Percentiles rank a stretch among this genome's conserved stretches.
phyloP scores from a whole-genome alignment of 2,329 filamentous ascomycete species.

The Fusarium decemcellulare region DNA sequence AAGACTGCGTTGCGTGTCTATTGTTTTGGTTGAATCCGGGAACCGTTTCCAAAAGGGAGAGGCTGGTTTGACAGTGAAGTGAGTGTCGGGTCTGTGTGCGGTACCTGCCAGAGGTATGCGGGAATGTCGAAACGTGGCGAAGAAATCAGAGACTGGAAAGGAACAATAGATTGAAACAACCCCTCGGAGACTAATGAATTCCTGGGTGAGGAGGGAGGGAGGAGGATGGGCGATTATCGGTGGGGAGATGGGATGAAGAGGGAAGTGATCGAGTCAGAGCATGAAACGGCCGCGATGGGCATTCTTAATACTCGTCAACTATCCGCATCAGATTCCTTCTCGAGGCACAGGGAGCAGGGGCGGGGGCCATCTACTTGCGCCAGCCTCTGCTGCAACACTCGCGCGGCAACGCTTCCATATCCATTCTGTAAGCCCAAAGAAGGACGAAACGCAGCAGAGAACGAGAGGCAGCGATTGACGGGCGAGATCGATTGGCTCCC shows the following conservation, averaged over 20 bases:
- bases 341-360: no score
- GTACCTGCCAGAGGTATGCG: constrained; percentile 45
- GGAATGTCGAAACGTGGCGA: constrained; percentile 36
- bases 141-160: constrained; percentile 7
- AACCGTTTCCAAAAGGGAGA: constrained; percentile 23
- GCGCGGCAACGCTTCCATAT: background rate
- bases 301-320: constrained; percentile 20
- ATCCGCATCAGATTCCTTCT: constrained; percentile 13
- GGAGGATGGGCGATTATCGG: constrained; percentile 8
- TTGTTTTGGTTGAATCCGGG: constrained; percentile 5
- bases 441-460: constrained; percentile 14
- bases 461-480: constrained; percentile 1
- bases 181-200: constrained; percentile 34
- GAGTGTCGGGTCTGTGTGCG: constrained; percentile 12
- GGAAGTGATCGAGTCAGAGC: constrained; percentile 9
- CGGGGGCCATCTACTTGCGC: no score
- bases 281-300: constrained; percentile 37
- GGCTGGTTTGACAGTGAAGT: constrained; percentile 1
- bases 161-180: constrained; percentile 24
- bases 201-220: constrained; percentile 27
- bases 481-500: constrained; percentile 26
- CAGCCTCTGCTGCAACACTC: background rate
- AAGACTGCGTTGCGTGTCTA: constrained; percentile 28
- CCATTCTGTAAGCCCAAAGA: background rate
- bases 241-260: constrained; percentile 31